phyloP scores from a whole-genome alignment of 192 early-diverging fungal genomes.

The Glomus cerebriforme region DNA sequence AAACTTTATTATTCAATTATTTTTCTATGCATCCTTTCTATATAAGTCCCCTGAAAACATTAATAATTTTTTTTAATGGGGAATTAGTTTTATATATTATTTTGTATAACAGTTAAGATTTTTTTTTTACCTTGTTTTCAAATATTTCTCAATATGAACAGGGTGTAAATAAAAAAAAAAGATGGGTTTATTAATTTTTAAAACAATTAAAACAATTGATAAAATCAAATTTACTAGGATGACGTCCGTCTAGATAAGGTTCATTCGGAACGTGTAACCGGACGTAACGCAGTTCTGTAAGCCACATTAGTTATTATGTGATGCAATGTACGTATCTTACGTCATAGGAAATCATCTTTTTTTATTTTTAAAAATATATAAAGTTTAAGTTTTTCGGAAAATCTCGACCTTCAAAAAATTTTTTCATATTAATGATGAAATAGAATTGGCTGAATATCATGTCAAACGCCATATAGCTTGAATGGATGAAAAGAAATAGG shows the following conservation, averaged over 20 bases:
- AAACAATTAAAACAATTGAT: too few relatives aligned
- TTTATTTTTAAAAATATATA: too few relatives aligned
- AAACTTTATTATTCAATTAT: neutral
- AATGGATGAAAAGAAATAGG: too few relatives aligned
- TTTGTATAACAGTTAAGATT: neutral
- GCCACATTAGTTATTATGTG: neutral
- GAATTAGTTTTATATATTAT: neutral
- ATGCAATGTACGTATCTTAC: neutral
- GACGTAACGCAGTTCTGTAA: neutral
- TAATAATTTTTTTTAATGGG: neutral
- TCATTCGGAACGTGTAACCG: too few relatives aligned
- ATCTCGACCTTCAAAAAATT: too few relatives aligned
- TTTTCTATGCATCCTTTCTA: neutral
- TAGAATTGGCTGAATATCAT: too few relatives aligned
- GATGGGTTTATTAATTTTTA: neutral
- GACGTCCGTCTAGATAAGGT: too few relatives aligned
- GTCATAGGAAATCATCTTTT: too few relatives aligned
- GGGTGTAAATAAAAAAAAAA: neutral
- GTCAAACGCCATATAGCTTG: too few relatives aligned
- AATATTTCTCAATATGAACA: neutral
- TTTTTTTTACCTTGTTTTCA: neutral
- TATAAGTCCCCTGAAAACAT: neutral
- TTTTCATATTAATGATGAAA: too few relatives aligned
- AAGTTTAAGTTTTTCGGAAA: too few relatives aligned
- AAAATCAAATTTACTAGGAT: too few relatives aligned